Base-by-base conservation (phyloP, 2,329 filamentous ascomycete genomes). In the Talaromyces sp. region DNA sequence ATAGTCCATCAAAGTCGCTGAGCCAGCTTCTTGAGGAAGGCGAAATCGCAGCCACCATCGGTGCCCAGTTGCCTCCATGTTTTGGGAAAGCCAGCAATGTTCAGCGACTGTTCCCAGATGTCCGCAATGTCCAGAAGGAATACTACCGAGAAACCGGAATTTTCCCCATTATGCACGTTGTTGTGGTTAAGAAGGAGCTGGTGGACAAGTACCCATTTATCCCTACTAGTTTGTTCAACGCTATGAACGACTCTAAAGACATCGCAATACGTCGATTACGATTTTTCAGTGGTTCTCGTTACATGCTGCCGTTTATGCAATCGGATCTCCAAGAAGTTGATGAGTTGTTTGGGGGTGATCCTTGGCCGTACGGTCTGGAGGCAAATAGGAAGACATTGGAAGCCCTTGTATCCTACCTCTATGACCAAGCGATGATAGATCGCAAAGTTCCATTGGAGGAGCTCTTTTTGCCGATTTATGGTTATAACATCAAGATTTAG, bases 11-110 rank as follows among this genome's bases (percentile, higher is more conserved):
- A n/a, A 71, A 68, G 43, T 70, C 68, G 1, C 63, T 73, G 5
- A 65, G 62, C 45, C 61, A 71, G 25, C 62, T 73, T 7, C 66
- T 75, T 8, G 67, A 67, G 41, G 66, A 70, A 21, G 73, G 73
- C n/a, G 67, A 70, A 21, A 69, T 75, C 50, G 73, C 70, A 53
- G 73, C 73, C 7, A 72, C 68, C 3, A 69, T 75, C 40, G 69
- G 71, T 2, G 71, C 73, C 7, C 65, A 73, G 33, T 46, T 66
- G 5, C 71, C 72, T 0, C 50, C 62, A 19, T 73, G 66, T 60
- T 56, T 74, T 5, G 67, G 66, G 11, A 66, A 61, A 45, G 64
- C 64, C 10, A 25, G 60, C 15, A 37, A 60, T 37, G 31, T 57
- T n/a, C 39, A 40, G n/a, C 58, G 7, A 4, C 37, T 60, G 19